Evolutionary conservation across 2,329 filamentous ascomycete species (phyloP), one percentile per base, ranked within the genome.

Genomic region (Pseudopithomyces maydicus): DNA sequence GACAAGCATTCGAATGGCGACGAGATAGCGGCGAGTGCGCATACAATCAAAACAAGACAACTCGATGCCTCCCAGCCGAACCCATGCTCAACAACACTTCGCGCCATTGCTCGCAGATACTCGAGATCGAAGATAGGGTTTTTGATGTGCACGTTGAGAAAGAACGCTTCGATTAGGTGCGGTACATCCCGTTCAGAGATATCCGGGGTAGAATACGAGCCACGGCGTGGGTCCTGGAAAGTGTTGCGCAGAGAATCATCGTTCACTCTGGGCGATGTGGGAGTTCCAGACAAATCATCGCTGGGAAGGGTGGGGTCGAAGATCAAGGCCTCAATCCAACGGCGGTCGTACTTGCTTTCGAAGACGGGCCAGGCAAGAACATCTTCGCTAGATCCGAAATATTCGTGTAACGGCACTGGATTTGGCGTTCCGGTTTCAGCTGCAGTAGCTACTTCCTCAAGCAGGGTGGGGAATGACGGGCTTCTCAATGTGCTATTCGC

Each of bases 121-220:
- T 53, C 56, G 2, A 66, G 56, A 49, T 74, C 70, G 6, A 75
- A 58, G 10, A 74, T 69, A 3, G 71, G 72, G 23, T 75, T 74
- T 49, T 74, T 75, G 19, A 70, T 65, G n/a, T 74, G 70, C 12
- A 72, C 70, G 42, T 72, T 72, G 2, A 64, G 51, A 14, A 74
- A 55, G 42, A 75, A 75, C 6, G 53, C 61, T 29, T 72, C 61
- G 15, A 69, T 63, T 2, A 74, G 62, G 22, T 57, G 45, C 2
- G 55, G 56, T 14, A 74, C 62, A 47, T 74, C 71, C 15, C 72
- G 64, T 47, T 72, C 64, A 15, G 64, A 66, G 3, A 71, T 61
- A 11, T 67, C 64, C 19, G 57, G 23, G 10, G 50, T 39, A 1
- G 55, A n/a, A 29, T 52, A 56, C 46, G 43, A 42, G 14, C 11